Base-by-base conservation (phyloP, 1,284 basidiomycete genomes). In the Cystobasidium pallidum region DNA sequence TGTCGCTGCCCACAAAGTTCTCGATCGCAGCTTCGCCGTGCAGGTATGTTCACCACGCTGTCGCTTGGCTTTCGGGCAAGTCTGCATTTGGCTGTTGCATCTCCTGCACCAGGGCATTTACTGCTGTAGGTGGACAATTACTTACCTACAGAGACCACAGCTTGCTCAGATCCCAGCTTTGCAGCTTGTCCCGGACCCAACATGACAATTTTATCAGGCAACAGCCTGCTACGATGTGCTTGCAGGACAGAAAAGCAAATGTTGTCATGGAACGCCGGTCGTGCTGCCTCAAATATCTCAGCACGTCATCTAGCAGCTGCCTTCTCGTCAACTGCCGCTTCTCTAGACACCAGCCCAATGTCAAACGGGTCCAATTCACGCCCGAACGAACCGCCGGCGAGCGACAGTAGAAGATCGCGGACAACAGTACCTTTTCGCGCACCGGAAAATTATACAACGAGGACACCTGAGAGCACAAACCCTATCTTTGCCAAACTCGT, bases 221-320 rank as follows among this genome's bases (percentile, higher is more conserved):
- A 21, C 30, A n/a, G 54, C 30, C 3, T 57, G 15, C 54, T 57
- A 36, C 54, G 54, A 4, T 57, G 54, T 57, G 54, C 32, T 7
- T 57, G 54, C 54, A 57, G 54, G 26, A 32, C 54, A 21, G 54
- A 57, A 19, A 57, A 57, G 54, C 54, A 57, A n/a, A 10, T 57
- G 6, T 32, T 51, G 7, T 51, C 49, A 24, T 6, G 24, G 21
- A 57, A 36, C 54, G 36, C 30, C 24, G 19, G 54, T 57, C 54
- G 54, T 34, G 8, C 43, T 8, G 36, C 54, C 28, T 57, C 54
- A 7, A 57, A 4, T 28, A 15, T 36, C 1, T 21, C 30, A 19
- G 19, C 54, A 17, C 54, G 19, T 3, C 36, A 7, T 13, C 32
- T 57, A 1, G 2, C 54, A 57, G 54, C 54, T n/a, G 36, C 4